These are phyloP conservation scores for Senna tora DNA, from an alignment of 306 rosid species.

Conservation along the genomic window DNA sequence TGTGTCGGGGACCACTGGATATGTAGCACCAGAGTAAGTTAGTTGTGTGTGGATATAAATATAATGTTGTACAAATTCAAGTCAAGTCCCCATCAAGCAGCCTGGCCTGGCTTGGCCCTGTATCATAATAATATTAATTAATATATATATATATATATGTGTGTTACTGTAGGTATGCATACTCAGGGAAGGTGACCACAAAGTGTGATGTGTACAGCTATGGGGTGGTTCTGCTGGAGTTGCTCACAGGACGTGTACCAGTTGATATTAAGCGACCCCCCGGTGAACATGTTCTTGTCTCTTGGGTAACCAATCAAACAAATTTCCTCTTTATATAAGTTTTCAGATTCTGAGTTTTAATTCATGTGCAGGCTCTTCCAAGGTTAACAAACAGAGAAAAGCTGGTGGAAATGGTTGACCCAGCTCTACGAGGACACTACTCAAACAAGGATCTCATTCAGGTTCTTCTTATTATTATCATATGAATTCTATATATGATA, in stretches of 20 bases:
- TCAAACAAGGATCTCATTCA: slow-evolving; percentile 91
- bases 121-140: too few relatives aligned
- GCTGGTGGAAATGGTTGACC: slow-evolving; percentile 85
- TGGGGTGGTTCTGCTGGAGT: slow-evolving; percentile 93
- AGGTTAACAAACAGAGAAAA: slow-evolving; percentile 84
- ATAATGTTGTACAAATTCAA: slow-evolving; percentile 43
- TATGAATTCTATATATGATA: too few relatives aligned
- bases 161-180: slow-evolving; percentile 69
- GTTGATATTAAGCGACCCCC: slow-evolving; percentile 78
- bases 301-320: too few relatives aligned
- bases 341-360: not conserved
- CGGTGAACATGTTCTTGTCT: slow-evolving; percentile 94
- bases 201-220: slow-evolving; percentile 93
- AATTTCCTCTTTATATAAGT: too few relatives aligned
- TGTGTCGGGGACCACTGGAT: slow-evolving; percentile 94
- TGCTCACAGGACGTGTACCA: slow-evolving; percentile 90
- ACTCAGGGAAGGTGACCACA: slow-evolving; percentile 84
- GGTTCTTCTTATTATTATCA: too few relatives aligned
- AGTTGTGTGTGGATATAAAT: too few relatives aligned
- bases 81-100: slow-evolving; percentile 48
- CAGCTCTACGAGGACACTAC: slow-evolving; percentile 70
- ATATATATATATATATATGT: too few relatives aligned
- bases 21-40: slow-evolving; percentile 98
- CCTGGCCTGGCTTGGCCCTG: too few relatives aligned
- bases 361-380: slow-evolving; percentile 82